Conservation (phyloP, 352 stramenopile genomes). For the Saprolegnia parasitica region DNA sequence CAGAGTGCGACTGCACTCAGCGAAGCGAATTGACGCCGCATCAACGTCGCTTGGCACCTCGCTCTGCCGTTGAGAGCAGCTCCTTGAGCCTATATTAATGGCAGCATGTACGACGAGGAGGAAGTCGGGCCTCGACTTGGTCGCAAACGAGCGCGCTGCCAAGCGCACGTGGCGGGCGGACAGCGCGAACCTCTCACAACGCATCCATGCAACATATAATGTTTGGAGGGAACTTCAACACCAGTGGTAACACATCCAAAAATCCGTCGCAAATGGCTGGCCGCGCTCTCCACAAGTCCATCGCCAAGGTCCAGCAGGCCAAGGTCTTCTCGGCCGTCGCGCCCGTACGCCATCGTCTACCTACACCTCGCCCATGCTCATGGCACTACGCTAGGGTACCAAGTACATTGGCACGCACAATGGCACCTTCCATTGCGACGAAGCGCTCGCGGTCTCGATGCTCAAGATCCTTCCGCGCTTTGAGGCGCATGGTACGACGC, state of each 20-base stretch:
- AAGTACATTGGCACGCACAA: constrained; percentile 96
- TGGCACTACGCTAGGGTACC: constrained; percentile 13
- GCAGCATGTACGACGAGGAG: too few relatives aligned
- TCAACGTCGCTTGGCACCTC: too few relatives aligned
- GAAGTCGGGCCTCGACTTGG: too few relatives aligned
- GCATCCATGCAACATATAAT: not conserved
- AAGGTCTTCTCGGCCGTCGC: constrained; percentile 23
- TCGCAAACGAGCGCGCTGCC: not conserved
- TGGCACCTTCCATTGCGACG: constrained; percentile 98
- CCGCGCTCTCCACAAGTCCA: constrained; percentile 14
- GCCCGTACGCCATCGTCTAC: not conserved
- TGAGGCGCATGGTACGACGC: constrained; percentile 57
- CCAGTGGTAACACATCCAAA: constrained; percentile 1
- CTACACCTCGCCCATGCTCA: not conserved
- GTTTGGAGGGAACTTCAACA: not conserved
- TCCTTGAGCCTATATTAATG: too few relatives aligned
- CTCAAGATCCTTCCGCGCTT: constrained; percentile 93
- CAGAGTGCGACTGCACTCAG: too few relatives aligned
- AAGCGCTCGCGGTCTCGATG: constrained; percentile 96
- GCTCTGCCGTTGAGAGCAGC: too few relatives aligned
- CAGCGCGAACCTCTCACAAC: not conserved
- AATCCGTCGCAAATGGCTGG: constrained; percentile 2
- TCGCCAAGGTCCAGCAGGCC: constrained; percentile 24
- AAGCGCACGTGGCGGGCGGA: not conserved
- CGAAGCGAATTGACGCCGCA: too few relatives aligned